Evolutionary conservation across 2,329 filamentous ascomycete genomes (phyloP), one percentile per base, ranked within the genome.

Genomic region (Amauroascus verrucosus): DNA sequence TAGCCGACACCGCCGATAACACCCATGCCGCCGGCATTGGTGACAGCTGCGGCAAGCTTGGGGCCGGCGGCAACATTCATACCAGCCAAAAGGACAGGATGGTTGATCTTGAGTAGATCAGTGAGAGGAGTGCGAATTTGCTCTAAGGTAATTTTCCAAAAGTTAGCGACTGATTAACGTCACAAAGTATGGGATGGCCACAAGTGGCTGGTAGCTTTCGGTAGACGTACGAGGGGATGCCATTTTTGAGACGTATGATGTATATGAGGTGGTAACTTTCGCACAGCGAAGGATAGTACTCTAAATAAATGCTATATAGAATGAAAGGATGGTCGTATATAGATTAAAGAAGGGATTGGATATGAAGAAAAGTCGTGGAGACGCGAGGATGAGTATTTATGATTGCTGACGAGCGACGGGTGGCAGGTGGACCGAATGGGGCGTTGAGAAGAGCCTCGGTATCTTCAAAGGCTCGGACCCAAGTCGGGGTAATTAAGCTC

Each of bases 31-130:
- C 93, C 93, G 50, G 93, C 93, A 72, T 98, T 96, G 62, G 91
- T 94, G 63, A 98, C 93, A 40, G 93, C 93, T 32, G 93, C 93
- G 51, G 93, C 93, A 66, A 98, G 84, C 79, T 89, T 94, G 53
- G 93, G 93, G 48, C 93, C 93, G 56, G 93, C 93, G 54, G 93
- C 93, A 59, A 97, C 93, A 79, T 98, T 97, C 93, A 98, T 98
- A 70, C 93, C 93, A 63, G 93, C 93, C 58, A 98, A 84, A 66
- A 98, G 77, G 68, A 98, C 78, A 55, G 93, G 93, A 75, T 98
- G 93, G 71, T 95, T 88, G 81, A 98, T 97, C 78, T 88, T 87
- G 75, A 98, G 86, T 60, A 97, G 86, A 80, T 97, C 91, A 63
- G 93, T 98, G 65, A 90, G 78, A 61, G 87, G 83, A 51, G 93